These are phyloP conservation scores for Malassezia yamatoensis DNA, from an alignment of 1,284 basidiomycete species.

Conservation along the genomic window DNA sequence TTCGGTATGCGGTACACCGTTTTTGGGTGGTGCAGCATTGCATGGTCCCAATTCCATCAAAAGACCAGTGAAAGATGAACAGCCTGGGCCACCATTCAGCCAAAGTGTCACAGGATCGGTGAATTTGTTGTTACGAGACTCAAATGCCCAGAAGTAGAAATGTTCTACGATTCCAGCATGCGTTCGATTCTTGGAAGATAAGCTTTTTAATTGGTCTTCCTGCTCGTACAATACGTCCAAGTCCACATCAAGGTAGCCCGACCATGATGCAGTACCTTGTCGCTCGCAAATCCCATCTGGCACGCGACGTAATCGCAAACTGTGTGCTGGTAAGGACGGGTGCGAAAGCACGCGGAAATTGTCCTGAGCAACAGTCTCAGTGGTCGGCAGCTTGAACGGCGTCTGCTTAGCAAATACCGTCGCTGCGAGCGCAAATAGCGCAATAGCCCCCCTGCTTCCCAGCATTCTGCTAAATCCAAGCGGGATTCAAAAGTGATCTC, in stretches of 20 bases:
- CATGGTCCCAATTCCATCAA: constrained; percentile 46
- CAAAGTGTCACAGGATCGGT: constrained; percentile 41
- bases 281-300: constrained; percentile 33
- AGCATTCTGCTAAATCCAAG: background rate
- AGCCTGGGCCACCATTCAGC: constrained; percentile 45
- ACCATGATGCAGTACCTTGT: constrained; percentile 26
- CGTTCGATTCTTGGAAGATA: no score
- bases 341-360: constrained; percentile 20
- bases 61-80: constrained; percentile 39
- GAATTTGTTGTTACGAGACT: constrained; percentile 34
- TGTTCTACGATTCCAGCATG: constrained; percentile 36
- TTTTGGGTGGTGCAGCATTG: constrained; percentile 27
- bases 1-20: constrained; percentile 25
- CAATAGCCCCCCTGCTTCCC: background rate
- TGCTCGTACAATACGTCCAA: constrained; percentile 33
- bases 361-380: background rate
- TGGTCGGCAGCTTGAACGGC: background rate
- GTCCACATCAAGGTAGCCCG: constrained; percentile 46
- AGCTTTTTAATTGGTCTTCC: constrained; percentile 3
- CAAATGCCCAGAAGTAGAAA: constrained; percentile 48
- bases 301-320: constrained; percentile 31
- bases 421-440: background rate
- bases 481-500: no score
- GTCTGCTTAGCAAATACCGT: constrained; percentile 1
- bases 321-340: constrained; percentile 40